A percentile compares a stretch with the other conserved stretches of the same genome.
phyloP scores from a whole-genome alignment of 352 stramenopile genomes.

The Pythium vanterpoolii region DNA sequence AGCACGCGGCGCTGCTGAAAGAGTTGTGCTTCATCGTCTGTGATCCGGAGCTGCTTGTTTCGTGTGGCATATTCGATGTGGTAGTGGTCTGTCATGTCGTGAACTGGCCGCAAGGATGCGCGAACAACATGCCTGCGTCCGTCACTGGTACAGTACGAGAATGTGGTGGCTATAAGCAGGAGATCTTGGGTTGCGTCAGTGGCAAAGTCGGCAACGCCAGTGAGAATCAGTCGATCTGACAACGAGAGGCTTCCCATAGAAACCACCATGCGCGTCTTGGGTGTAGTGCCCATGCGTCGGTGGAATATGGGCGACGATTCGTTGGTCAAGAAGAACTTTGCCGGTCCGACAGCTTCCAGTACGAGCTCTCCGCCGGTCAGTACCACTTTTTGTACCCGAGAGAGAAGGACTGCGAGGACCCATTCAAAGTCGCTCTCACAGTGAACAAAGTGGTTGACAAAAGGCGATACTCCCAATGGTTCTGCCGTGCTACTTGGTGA shows the following conservation, averaged over 20 bases:
- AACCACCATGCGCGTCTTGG: neutral
- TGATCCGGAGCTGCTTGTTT: constrained; percentile 19
- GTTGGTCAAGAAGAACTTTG: neutral
- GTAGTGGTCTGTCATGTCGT: constrained; percentile 29
- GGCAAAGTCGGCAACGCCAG: neutral
- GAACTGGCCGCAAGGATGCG: constrained; percentile 8
- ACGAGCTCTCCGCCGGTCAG: neutral
- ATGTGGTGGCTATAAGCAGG: constrained; percentile 16
- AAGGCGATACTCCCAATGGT: neutral
- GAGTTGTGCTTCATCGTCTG: constrained; percentile 17
- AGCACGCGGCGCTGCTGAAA: constrained; percentile 29
- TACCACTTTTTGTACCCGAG: neutral
- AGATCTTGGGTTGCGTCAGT: neutral
- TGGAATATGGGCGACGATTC: constrained; percentile 8
- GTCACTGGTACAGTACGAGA: constrained; percentile 14
- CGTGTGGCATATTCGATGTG: constrained; percentile 26
- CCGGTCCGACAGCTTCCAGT: neutral
- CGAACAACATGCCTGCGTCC: constrained; percentile 9
- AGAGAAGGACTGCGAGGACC: constrained; percentile 15
- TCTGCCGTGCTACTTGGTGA: neutral
- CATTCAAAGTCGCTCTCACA: constrained; percentile 23
- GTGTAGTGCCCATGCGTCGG: neutral
- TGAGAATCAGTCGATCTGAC: neutral
- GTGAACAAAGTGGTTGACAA: neutral
- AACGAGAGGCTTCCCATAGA: constrained; percentile 14